Evolutionary conservation across 345 rosid species (phyloP).

Genomic region (Durio zibethinus): DNA sequence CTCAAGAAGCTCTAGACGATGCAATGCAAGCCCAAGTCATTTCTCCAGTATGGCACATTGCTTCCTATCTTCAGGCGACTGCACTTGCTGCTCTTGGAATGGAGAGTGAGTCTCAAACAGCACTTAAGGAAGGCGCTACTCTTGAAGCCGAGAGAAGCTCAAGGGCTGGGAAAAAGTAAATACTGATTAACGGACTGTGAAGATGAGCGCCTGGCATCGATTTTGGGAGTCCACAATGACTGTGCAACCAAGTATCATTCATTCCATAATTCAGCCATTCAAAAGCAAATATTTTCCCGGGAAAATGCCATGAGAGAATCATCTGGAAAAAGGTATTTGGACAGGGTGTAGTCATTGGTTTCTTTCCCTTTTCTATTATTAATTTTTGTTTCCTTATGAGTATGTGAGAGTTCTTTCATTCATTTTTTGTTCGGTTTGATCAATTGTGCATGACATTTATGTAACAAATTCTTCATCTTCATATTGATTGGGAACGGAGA

Average conservation of each 20-base stretch:
- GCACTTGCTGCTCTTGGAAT: constrained; percentile 59
- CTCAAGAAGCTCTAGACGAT: constrained; percentile 69
- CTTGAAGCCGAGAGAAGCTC: constrained; percentile 54
- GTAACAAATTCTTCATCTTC: background rate
- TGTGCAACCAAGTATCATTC: background rate
- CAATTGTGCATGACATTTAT: constrained; percentile 18
- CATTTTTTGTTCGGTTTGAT: constrained; percentile 37
- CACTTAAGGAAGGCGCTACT: constrained; percentile 62
- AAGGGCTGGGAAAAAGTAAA: constrained; percentile 25
- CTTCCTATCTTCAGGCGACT: constrained; percentile 69
- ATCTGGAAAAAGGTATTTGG: background rate
- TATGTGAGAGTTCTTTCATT: constrained; percentile 24
- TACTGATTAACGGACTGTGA: background rate
- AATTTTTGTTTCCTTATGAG: background rate
- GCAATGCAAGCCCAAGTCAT: constrained; percentile 70
- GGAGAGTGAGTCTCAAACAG: constrained; percentile 68
- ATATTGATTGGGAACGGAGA: constrained; percentile 8
- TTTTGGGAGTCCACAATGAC: constrained; percentile 12
- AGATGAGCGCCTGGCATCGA: background rate
- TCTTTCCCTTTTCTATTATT: background rate
- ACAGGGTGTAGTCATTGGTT: constrained; percentile 12
- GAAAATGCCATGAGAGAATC: constrained; percentile 2
- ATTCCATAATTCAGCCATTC: constrained; percentile 6
- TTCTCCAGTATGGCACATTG: constrained; percentile 75
- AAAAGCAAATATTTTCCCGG: constrained; percentile 8